A percentile compares a stretch with the other conserved stretches of the same genome.
These are phyloP conservation scores for Leccinum fuscescens DNA, from an alignment of 1,284 basidiomycete species.

Conservation along the genomic window DNA sequence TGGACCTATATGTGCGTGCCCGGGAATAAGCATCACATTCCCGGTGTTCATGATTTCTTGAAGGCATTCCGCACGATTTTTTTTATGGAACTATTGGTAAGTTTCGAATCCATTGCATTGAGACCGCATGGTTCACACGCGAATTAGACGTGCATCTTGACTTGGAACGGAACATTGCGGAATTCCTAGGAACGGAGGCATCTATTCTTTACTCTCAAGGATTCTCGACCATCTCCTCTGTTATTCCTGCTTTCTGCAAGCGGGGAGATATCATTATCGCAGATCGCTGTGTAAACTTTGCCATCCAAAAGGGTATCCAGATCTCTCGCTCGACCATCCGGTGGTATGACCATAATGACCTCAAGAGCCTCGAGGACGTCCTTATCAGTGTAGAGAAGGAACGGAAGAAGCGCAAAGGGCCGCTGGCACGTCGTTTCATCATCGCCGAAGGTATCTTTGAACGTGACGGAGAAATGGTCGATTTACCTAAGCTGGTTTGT, in stretches of 20 bases:
- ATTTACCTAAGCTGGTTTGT: constrained; percentile 87
- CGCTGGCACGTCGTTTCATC: constrained; percentile 91
- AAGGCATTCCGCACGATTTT: too few species aligned
- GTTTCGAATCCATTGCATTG: constrained; percentile 29
- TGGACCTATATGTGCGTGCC: too few species aligned
- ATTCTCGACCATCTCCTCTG: constrained; percentile 90
- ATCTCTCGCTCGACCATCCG: constrained; percentile 90
- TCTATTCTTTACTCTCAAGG: constrained; percentile 94
- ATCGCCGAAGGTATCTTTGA: constrained; percentile 98
- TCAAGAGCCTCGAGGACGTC: constrained; percentile 87
- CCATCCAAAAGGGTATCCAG: constrained; percentile 97
- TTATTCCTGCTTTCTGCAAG: constrained; percentile 97
- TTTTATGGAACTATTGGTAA: constrained; percentile 96
- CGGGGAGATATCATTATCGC: constrained; percentile 98
- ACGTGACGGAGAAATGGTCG: constrained; percentile 87
- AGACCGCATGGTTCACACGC: constrained; percentile 5
- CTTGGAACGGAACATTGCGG: constrained; percentile 86
- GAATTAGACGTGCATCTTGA: constrained; percentile 84
- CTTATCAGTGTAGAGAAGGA: constrained; percentile 85
- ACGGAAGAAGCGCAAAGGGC: constrained; percentile 76
- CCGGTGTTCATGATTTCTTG: too few species aligned
- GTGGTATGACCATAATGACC: constrained; percentile 97
- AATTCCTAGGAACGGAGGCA: constrained; percentile 87
- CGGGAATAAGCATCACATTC: too few species aligned
- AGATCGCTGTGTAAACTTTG: constrained; percentile 91